Base-by-base conservation (phyloP, 2,329 filamentous ascomycete species). In the Coniochaeta prunicola region DNA sequence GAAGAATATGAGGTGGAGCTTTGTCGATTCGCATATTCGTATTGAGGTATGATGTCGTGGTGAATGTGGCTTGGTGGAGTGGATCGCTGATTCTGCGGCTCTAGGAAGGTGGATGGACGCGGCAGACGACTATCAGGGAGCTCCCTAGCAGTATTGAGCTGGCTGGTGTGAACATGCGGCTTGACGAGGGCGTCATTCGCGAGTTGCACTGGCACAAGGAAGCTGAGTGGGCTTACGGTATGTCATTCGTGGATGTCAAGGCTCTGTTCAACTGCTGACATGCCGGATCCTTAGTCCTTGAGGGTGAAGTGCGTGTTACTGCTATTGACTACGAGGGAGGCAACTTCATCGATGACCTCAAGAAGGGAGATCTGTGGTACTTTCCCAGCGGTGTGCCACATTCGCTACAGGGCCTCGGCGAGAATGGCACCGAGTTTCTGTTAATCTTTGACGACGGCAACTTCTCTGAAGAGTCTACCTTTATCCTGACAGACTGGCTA, bases 181-280 rank as follows among this genome's bases (percentile, higher is more conserved):
- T 92, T 2, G 88, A 87, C 40, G 74, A 83, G 62, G 87, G 88
- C 36, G 88, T 87, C 33, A 90, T 90, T 64, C 86, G 89, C 30
- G 89, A 92, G 70, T 77, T 92, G 9, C 89, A 92, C 68, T 92
- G 89, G 89, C 89, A 92, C 76, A 90, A 89, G 65, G 86, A 90
- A 69, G 88, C 87, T 38, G 89, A 92, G 68, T 91, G 89, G 88
- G 87, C 86, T 0, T 91, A 88, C 62, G 85, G 45, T n/a, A 50
- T 17, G 45, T 50, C 1, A 21, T 26, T 8, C 1, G n/a, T 10
- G 24, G 10, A 30, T 50, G 17, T 15, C 10, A 50, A 17, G 7
- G 12, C 12, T 1, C 3, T 50, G 24, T 17, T 17, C 21, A n/a
- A 10, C 4, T 50, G 15, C 45, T 50, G 24, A 50, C 13, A 13